phyloP scores from a whole-genome alignment of 495 filamentous ascomycete genomes.

The Amphirosellinia nigrospora region DNA sequence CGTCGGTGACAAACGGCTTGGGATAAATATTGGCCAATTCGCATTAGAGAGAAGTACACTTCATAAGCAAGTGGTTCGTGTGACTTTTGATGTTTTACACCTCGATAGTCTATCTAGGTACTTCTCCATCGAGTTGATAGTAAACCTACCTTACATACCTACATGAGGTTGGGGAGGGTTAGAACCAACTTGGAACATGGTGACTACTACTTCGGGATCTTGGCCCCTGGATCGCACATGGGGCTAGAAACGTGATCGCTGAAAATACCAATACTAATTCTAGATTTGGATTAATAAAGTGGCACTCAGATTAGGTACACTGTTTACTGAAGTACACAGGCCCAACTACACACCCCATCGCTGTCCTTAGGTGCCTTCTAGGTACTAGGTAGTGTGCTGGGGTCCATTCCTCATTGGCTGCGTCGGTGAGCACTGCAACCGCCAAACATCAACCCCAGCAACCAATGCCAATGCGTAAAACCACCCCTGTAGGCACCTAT shows the following conservation, averaged over 20 bases:
- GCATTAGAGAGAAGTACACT: neutral
- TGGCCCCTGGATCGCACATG: conserved; percentile 23
- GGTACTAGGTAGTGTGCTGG: neutral
- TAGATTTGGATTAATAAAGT: conserved; percentile 2
- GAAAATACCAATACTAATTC: neutral
- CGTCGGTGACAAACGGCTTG: neutral
- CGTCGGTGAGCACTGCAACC: neutral
- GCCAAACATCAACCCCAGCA: neutral
- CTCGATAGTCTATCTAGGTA: neutral
- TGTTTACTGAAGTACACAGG: too few relatives aligned
- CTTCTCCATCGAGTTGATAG: too few relatives aligned
- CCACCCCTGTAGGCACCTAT: neutral
- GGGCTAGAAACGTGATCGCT: neutral
- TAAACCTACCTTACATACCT: too few relatives aligned
- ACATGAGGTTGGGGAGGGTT: too few relatives aligned
- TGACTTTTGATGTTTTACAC: neutral
- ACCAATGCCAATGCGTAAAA: conserved; percentile 16
- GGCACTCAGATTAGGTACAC: neutral
- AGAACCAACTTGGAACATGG: too few relatives aligned
- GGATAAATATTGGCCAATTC: neutral
- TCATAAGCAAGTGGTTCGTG: neutral
- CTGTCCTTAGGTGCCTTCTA: neutral
- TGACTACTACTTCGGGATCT: neutral
- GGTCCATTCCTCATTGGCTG: conserved; percentile 13
- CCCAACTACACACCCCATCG: neutral